Conservation (phyloP, 495 filamentous ascomycete species). For the Hypoxylon fuscum region DNA sequence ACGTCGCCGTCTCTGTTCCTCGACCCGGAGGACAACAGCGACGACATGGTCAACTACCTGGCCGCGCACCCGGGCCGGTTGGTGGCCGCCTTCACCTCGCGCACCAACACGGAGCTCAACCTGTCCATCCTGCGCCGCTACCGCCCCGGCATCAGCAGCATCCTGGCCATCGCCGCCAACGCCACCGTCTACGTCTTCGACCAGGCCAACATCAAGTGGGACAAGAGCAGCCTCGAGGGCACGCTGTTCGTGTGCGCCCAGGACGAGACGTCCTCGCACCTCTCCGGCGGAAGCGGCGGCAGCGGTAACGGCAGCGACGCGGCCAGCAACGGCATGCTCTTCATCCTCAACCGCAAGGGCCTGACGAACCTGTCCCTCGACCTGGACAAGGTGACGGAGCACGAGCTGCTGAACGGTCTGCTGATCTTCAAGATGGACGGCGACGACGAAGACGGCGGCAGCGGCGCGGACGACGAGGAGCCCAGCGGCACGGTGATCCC, state of each 20-base stretch:
- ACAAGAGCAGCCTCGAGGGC: constrained; percentile 80
- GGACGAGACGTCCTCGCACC: constrained; percentile 32
- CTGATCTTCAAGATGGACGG: constrained; percentile 55
- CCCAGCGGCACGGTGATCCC: constrained; percentile 27
- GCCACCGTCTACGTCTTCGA: constrained; percentile 81
- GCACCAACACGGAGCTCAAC: constrained; percentile 83
- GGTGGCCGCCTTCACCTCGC: constrained; percentile 55
- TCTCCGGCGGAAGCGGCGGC: background rate
- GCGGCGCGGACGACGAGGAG: too few relatives aligned
- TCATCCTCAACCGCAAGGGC: constrained; percentile 58
- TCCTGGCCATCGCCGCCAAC: constrained; percentile 80
- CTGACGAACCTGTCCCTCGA: constrained; percentile 56
- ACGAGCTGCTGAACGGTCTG: constrained; percentile 53
- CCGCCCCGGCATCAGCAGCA: constrained; percentile 69
- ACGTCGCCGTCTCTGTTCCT: constrained; percentile 16
- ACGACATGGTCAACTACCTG: constrained; percentile 54
- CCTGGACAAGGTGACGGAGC: constrained; percentile 48
- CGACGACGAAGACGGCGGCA: too few relatives aligned
- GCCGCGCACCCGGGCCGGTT: constrained; percentile 31
- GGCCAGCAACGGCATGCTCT: constrained; percentile 48
- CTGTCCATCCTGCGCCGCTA: constrained; percentile 80
- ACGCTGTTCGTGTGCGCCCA: constrained; percentile 82
- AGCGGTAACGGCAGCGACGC: constrained; percentile 17
- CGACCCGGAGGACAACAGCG: constrained; percentile 57
- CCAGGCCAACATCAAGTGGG: constrained; percentile 69